Conservation (phyloP, 768 basidiomycete species). For the Jaapia argillacea region DNA sequence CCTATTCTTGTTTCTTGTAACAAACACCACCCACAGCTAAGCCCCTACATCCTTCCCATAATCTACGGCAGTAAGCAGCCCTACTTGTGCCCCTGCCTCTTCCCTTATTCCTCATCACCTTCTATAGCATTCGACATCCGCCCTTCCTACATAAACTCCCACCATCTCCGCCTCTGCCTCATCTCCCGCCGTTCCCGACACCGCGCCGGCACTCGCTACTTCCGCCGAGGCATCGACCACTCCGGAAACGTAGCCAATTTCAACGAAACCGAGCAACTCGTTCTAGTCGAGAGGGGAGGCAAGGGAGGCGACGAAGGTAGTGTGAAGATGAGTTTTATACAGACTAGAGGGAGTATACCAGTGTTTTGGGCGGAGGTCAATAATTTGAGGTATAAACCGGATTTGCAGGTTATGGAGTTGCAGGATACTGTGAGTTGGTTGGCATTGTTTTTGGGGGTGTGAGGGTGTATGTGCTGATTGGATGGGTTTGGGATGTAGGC, state of each 20-base stretch:
- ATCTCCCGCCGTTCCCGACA: constrained; percentile 91
- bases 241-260: constrained; percentile 92
- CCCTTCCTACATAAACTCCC: constrained; percentile 62
- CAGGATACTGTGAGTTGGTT: constrained; percentile 60
- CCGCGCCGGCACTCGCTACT: constrained; percentile 95
- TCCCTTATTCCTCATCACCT: constrained; percentile 1
- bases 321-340: constrained; percentile 76
- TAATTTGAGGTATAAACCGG: constrained; percentile 91
- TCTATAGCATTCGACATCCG: constrained; percentile 77
- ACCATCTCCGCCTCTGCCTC: constrained; percentile 73
- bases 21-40: constrained; percentile 70
- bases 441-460: too few species aligned
- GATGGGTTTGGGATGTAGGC: constrained; percentile 36
- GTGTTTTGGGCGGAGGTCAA: constrained; percentile 97
- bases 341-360: constrained; percentile 89
- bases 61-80: constrained; percentile 82
- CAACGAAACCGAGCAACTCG: constrained; percentile 95
- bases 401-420: constrained; percentile 91
- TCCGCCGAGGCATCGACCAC: constrained; percentile 85
- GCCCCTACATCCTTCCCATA: constrained; percentile 83
- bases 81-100: constrained; percentile 1
- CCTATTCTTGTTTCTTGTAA: not conserved
- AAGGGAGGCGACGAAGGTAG: constrained; percentile 37
- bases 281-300: constrained; percentile 58
- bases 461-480: constrained; percentile 3